phyloP scores from a whole-genome alignment of 345 rosid species.

The Euphorbia peplus region DNA sequence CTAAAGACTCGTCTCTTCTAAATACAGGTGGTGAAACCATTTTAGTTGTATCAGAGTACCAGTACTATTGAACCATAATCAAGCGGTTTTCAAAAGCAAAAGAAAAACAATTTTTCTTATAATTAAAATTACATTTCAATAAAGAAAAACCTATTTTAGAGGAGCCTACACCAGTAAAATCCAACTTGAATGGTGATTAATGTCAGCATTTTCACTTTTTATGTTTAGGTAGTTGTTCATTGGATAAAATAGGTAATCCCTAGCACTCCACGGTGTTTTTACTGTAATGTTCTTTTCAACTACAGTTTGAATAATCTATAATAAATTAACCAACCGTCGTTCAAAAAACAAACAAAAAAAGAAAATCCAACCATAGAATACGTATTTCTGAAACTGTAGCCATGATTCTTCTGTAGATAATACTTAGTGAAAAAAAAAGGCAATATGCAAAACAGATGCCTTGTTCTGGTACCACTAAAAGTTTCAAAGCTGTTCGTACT shows the following conservation, averaged over 20 bases:
- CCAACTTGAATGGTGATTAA: neutral
- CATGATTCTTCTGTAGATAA: neutral
- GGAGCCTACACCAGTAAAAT: neutral
- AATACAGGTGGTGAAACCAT: too few relatives aligned
- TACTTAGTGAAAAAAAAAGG: neutral
- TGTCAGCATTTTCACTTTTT: neutral
- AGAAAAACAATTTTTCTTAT: neutral
- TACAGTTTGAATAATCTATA: too few relatives aligned
- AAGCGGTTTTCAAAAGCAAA: neutral
- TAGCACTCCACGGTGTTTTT: neutral
- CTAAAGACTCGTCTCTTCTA: neutral
- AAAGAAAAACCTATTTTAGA: too few relatives aligned
- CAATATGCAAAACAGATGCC: neutral
- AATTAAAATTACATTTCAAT: neutral
- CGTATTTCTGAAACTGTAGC: neutral
- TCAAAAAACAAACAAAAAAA: too few relatives aligned
- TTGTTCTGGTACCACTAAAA: neutral
- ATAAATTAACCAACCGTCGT: too few relatives aligned
- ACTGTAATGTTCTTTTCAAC: neutral
- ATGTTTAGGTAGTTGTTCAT: neutral
- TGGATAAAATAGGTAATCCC: neutral
- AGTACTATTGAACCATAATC: neutral
- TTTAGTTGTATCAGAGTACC: too few relatives aligned
- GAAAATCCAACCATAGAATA: too few relatives aligned
- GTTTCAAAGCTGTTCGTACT: neutral